phyloP scores from a whole-genome alignment of 192 early-diverging fungal species.

The Coemansia sp. region DNA sequence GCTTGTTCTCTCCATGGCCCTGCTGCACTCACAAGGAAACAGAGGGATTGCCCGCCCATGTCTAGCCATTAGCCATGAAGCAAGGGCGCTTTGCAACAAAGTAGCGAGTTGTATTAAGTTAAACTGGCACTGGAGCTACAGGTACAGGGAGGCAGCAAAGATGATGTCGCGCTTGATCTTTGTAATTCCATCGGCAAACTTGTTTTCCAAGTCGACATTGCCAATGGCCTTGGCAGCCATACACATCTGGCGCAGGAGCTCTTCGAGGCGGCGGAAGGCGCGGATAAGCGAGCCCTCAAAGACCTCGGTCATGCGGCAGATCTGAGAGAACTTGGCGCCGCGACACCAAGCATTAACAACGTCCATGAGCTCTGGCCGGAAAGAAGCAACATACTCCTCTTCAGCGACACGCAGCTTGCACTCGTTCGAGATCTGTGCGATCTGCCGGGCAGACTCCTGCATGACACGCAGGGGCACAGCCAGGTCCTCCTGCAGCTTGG shows the following conservation, averaged over 20 bases:
- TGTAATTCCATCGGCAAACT: constrained; percentile 88
- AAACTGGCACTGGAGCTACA: constrained; percentile 60
- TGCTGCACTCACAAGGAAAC: too few relatives aligned
- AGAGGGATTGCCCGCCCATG: too few relatives aligned
- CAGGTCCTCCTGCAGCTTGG: constrained; percentile 72
- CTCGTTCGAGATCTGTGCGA: constrained; percentile 84
- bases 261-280: constrained; percentile 84
- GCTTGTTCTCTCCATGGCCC: too few relatives aligned
- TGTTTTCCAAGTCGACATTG: constrained; percentile 88
- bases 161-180: constrained; percentile 97
- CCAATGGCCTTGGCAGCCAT: constrained; percentile 92
- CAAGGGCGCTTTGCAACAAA: background rate
- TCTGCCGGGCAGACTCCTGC: constrained; percentile 81
- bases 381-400: constrained; percentile 83
- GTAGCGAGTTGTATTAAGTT: too few relatives aligned
- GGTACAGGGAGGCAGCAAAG: constrained; percentile 91
- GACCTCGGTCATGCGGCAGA: constrained; percentile 91
- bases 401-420: constrained; percentile 85
- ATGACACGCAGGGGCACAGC: constrained; percentile 69
- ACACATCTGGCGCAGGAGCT: constrained; percentile 85
- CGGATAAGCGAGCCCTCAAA: constrained; percentile 96
- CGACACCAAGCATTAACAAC: constrained; percentile 90
- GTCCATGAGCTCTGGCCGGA: constrained; percentile 89
- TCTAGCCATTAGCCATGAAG: too few relatives aligned
- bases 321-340: constrained; percentile 90